A percentile compares a stretch with the other conserved stretches of the same genome.
phyloP scores from a whole-genome alignment of 2,329 filamentous ascomycete species.

The Phaeomoniella chlamydospora region DNA sequence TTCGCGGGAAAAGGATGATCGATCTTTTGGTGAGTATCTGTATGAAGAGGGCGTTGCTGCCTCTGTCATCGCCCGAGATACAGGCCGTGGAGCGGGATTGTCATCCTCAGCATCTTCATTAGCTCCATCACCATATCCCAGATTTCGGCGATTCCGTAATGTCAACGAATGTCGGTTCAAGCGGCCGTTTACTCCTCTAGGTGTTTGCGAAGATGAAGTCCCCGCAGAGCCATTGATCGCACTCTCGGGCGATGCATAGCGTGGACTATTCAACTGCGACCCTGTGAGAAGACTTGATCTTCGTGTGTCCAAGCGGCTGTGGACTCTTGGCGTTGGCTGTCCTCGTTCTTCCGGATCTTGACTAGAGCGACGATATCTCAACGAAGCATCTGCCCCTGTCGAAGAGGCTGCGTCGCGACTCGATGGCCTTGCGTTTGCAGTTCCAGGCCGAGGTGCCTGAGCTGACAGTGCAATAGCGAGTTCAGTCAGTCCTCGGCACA shows the following conservation, averaged over 20 bases:
- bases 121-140: constrained; percentile 10
- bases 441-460: constrained; percentile 17
- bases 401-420: constrained; percentile 13
- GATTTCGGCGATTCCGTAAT: constrained; percentile 20
- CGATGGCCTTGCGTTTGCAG: constrained; percentile 13
- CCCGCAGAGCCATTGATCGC: background rate
- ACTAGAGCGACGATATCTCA: constrained; percentile 16
- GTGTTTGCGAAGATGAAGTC: constrained; percentile 12
- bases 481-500: constrained; percentile 87
- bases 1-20: constrained; percentile 13
- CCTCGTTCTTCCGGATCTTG: constrained; percentile 21
- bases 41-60: constrained; percentile 15
- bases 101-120: constrained; percentile 20
- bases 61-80: constrained; percentile 28
- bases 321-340: constrained; percentile 13
- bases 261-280: constrained; percentile 1
- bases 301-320: constrained; percentile 23
- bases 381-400: background rate
- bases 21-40: constrained; percentile 18
- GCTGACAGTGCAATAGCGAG: constrained; percentile 74
- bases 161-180: constrained; percentile 25
- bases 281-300: constrained; percentile 18
- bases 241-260: constrained; percentile 1
- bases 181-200: constrained; percentile 18
- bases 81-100: constrained; percentile 19